Evolutionary conservation across 2,329 filamentous ascomycete species (phyloP).

Genomic region (Dactylonectria estremocensis): DNA sequence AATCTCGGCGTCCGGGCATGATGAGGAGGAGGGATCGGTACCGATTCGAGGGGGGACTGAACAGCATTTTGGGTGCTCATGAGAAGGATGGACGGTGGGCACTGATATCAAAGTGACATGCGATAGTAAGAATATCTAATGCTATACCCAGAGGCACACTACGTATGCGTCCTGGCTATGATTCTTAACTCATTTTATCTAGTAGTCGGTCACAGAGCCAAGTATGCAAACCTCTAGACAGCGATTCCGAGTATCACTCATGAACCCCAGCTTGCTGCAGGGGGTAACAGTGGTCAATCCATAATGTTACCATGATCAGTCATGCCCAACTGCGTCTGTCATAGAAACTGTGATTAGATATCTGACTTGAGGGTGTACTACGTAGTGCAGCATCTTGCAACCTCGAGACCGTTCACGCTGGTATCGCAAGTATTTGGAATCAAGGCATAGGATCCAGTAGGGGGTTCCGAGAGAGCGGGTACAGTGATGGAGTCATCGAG

Average conservation of each 20-base stretch:
- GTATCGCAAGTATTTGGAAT: neutral
- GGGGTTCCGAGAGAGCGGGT: neutral
- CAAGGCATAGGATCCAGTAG: neutral
- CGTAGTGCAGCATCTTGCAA: neutral
- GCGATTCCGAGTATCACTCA: neutral
- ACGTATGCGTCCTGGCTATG: slow-evolving; percentile 42
- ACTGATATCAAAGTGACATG: slow-evolving; percentile 32
- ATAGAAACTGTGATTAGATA: neutral
- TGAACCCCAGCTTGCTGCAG: neutral
- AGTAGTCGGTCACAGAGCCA: no score
- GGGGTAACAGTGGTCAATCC: no score
- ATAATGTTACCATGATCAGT: no score
- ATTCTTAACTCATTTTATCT: slow-evolving; percentile 34
- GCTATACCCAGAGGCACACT: slow-evolving; percentile 43
- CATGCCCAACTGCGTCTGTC: neutral
- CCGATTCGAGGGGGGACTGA: slow-evolving; percentile 19
- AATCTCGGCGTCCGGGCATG: slow-evolving; percentile 41
- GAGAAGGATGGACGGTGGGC: slow-evolving; percentile 22
- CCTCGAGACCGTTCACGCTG: neutral
- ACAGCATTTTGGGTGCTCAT: slow-evolving; percentile 28
- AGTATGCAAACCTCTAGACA: neutral
- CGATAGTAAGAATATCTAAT: slow-evolving; percentile 49
- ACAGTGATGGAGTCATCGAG: no score
- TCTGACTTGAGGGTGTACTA: neutral
- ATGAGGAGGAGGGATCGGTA: slow-evolving; percentile 30